Conservation (phyloP, 169 alveolate species). For the Eimeria falciformis region DNA sequence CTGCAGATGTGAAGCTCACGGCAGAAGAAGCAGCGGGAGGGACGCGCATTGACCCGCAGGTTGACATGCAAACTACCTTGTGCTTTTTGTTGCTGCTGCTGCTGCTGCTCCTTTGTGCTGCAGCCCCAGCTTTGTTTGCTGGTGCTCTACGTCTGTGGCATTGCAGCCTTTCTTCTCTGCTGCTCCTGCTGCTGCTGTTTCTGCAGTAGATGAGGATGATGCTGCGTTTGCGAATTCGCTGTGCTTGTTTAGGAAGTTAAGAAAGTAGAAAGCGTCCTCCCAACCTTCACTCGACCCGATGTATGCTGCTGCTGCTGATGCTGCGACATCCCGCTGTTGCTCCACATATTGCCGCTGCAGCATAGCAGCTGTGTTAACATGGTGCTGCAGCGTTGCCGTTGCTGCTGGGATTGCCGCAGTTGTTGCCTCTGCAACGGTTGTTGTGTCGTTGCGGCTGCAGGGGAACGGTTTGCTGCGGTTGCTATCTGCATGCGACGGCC, state of each 20-base stretch:
- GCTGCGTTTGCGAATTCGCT: not conserved
- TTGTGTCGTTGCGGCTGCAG: not conserved
- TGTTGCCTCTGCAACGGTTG: not conserved
- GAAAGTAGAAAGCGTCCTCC: not conserved
- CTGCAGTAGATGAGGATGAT: not conserved
- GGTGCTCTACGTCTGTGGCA: not conserved
- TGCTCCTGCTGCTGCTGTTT: not conserved
- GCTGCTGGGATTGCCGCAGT: not conserved
- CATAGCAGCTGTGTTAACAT: not conserved
- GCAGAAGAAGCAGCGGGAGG: constrained; percentile 38
- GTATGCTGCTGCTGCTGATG: constrained; percentile 48
- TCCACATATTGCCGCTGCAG: not conserved
- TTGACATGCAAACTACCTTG: too few species aligned
- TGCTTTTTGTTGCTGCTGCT: constrained; percentile 37
- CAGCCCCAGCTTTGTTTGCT: constrained; percentile 11
- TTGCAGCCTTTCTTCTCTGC: not conserved
- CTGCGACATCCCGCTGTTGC: constrained; percentile 27
- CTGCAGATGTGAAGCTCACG: not conserved
- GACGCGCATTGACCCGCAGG: constrained; percentile 4
- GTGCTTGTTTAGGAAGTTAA: constrained; percentile 6
- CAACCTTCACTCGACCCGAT: not conserved
- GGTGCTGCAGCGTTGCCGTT: not conserved
- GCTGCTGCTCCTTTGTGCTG: constrained; percentile 14
- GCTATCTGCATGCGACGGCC: constrained; percentile 50
- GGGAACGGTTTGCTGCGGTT: constrained; percentile 1